Evolutionary conservation across 106 monocot genomes (phyloP), one percentile per base, ranked within the genome.

Genomic region (Triglochin maritima): DNA sequence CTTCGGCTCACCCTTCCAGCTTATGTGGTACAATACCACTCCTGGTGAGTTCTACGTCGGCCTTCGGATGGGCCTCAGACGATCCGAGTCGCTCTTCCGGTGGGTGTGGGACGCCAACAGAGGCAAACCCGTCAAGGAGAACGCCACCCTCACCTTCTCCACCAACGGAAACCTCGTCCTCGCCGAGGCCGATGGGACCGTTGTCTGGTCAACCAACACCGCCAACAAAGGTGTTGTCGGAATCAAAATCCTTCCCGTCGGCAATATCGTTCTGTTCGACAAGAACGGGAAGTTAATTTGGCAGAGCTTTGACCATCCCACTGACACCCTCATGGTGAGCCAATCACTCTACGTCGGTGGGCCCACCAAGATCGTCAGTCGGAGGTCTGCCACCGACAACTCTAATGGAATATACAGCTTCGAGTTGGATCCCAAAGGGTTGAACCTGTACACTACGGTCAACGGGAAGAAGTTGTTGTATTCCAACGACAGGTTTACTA

Each of bases 51-150:
- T 50, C 71, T 60, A 59, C 50, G 7, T 71, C 51, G 71, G 62
- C 43, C 62, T 71, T 17, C 60, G 71, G 17, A 71, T 71, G 71
- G 71, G 71, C 6, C 56, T 44, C 52, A 13, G 6, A 42, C 50
- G 50, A 17, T 51, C 60, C 47, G 72, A 72, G 47, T 71, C 71
- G 13, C 71, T 52, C 14, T 16, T 71, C 44, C 71, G 60, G 6
- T 71, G 60, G 62, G 71, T 71, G 3, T 71, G 71, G 71, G 71
- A 71, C 51, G 71, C 71, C 71, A 71, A 71, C 51, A 60, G 62
- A 3, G 71, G 62, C 6, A 47, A 43, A 17, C 62, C 71, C 43
- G 71, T 71, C 41, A 50, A 62, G 2, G 71, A 71, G 62, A 71
- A 62, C 1, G 71, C 71, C 71, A 71, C 45, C 12, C 71, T 71